phyloP scores from a whole-genome alignment of 768 basidiomycete species.

The Mycena galericulata region DNA sequence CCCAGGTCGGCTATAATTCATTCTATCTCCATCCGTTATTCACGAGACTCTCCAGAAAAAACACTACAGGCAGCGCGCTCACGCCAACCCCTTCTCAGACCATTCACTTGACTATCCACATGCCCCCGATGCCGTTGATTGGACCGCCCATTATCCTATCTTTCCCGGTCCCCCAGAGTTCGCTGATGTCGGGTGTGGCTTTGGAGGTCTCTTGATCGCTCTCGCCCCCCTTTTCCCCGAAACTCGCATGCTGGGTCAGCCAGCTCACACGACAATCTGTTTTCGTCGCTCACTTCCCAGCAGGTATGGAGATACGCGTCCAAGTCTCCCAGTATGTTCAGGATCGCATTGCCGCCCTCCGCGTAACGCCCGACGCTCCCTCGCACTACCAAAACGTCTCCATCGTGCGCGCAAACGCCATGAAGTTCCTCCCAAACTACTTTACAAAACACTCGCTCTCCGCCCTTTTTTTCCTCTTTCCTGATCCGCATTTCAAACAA shows the following conservation, averaged over 20 bases:
- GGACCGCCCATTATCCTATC: conserved; percentile 86
- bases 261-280: conserved; percentile 10
- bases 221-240: conserved; percentile 94
- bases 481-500: conserved; percentile 98
- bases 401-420: conserved; percentile 94
- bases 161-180: conserved; percentile 83
- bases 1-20: conserved; percentile 54
- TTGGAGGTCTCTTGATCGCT: conserved; percentile 91
- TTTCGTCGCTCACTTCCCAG: conserved; percentile 9
- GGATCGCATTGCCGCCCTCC: conserved; percentile 93
- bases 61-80: conserved; percentile 86
- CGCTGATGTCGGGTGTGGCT: conserved; percentile 98
- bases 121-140: conserved; percentile 82
- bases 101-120: conserved; percentile 90
- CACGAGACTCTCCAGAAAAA: conserved; percentile 67
- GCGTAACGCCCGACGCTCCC: conserved; percentile 64
- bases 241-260: conserved; percentile 91
- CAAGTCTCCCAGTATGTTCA: conserved; percentile 97
- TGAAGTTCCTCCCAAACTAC: conserved; percentile 99
- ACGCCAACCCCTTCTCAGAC: conserved; percentile 90
- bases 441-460: conserved; percentile 91
- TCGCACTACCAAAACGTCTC: conserved; percentile 88
- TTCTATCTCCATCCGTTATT: not conserved
- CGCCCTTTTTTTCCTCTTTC: conserved; percentile 97
- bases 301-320: conserved; percentile 97